Evolutionary conservation across 208 protist species (phyloP).

Genomic region (Leishmania tarentolae): DNA sequence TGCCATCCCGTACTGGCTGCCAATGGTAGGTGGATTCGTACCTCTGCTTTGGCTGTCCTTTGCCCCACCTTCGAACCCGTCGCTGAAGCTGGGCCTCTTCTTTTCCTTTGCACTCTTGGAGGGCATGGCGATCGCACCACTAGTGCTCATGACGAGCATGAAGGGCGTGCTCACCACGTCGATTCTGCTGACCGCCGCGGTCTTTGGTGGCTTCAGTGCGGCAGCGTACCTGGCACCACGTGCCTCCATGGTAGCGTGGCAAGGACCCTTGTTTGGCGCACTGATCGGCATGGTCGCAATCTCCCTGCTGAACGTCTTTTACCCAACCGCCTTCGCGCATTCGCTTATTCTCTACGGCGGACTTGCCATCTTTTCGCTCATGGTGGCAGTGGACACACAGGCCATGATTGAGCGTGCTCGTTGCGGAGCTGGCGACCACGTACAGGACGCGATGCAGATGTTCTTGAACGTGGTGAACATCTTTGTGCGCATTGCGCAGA

Average conservation of each 20-base stretch:
- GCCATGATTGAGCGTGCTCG: constrained; percentile 90
- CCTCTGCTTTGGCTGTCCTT: constrained; percentile 87
- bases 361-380: constrained; percentile 83
- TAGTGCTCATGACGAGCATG: constrained; percentile 70
- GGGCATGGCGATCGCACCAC: constrained; percentile 82
- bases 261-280: constrained; percentile 84
- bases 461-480: constrained; percentile 91
- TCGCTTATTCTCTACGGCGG: constrained; percentile 89
- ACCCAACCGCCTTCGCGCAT: constrained; percentile 81
- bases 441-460: constrained; percentile 83
- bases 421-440: constrained; percentile 80
- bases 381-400: constrained; percentile 86
- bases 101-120: constrained; percentile 81
- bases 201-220: constrained; percentile 88
- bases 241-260: constrained; percentile 79
- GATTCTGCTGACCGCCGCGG: constrained; percentile 75
- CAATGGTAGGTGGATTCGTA: constrained; percentile 84
- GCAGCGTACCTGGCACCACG: constrained; percentile 81
- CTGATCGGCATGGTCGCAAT: constrained; percentile 87
- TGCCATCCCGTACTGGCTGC: constrained; percentile 78
- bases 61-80: constrained; percentile 70
- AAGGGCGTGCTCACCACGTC: constrained; percentile 85
- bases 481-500: constrained; percentile 87
- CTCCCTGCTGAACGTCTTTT: constrained; percentile 86
- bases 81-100: constrained; percentile 77